phyloP scores from a whole-genome alignment of 1,139 yeast species.

The Blastobotrys proliferans region DNA sequence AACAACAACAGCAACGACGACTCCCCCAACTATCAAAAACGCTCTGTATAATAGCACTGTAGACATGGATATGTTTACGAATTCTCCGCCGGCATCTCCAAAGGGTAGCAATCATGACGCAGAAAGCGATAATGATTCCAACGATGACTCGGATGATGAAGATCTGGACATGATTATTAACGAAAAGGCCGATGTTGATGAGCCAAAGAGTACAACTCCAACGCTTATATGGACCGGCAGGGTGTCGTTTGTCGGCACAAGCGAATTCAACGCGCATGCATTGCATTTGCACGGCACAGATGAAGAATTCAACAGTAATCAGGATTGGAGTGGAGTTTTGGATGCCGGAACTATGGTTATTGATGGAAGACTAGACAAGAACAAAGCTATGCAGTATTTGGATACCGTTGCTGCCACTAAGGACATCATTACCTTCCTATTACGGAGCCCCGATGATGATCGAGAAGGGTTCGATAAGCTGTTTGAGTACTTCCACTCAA shows the following conservation, averaged over 20 bases:
- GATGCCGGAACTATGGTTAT: slow-evolving; percentile 42
- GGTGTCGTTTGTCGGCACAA: slow-evolving; percentile 52
- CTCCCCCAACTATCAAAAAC: not conserved
- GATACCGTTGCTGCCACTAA: slow-evolving; percentile 46
- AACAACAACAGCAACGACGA: slow-evolving; percentile 1
- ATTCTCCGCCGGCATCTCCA: slow-evolving; percentile 26
- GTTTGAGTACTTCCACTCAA: slow-evolving; percentile 48
- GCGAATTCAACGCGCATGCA: slow-evolving; percentile 45
- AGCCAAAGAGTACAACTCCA: slow-evolving; percentile 1
- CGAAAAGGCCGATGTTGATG: slow-evolving; percentile 9
- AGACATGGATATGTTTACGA: slow-evolving; percentile 21
- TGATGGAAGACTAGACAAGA: slow-evolving; percentile 59
- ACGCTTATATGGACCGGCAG: slow-evolving; percentile 51
- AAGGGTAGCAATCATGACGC: slow-evolving; percentile 13
- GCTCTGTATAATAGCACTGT: slow-evolving; percentile 11
- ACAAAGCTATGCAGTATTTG: slow-evolving; percentile 56
- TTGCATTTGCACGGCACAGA: slow-evolving; percentile 43
- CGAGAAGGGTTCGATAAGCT: slow-evolving; percentile 41
- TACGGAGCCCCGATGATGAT: slow-evolving; percentile 27
- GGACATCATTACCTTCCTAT: slow-evolving; percentile 46
- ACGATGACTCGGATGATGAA: slow-evolving; percentile 28
- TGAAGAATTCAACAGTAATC: slow-evolving; percentile 19
- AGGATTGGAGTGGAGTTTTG: slow-evolving; percentile 33
- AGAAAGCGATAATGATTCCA: not conserved
- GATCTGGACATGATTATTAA: slow-evolving; percentile 36